Evolutionary conservation across 495 filamentous ascomycete species (phyloP), one percentile per base, ranked within the genome.

Genomic region (Talaromyces adpressus): DNA sequence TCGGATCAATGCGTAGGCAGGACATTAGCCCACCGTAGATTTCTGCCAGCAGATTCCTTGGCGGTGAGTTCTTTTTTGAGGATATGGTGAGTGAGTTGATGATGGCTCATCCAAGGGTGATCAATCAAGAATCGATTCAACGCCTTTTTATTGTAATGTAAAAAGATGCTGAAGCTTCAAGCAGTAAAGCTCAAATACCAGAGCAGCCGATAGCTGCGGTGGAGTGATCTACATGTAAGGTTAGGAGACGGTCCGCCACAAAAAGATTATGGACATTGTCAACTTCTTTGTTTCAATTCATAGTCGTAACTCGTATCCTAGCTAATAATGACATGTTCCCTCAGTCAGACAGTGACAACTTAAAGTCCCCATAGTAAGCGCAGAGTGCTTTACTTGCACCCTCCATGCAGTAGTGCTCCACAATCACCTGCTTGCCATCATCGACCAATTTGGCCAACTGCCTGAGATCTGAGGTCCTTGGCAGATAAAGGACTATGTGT

Each of bases 391-490:
- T 98, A 72, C 94, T 97, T 3, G 90, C 89, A 8, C 91, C 91
- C 62, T 90, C 81, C 75, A 94, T 88, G 72, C 92, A 97, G 71
- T 98, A 98, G 75, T 98, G 94, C 56, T 91, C 84, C 27, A 92
- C 87, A 20, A 89, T 84, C 7, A 91, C 74, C 70, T 84, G 84
- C 49, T 75, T 64, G 16, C 73, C 81, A 9, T 78, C 72, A 57
- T 84, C 80, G 2, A 81, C 83, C 59, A 87, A 73, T 65, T 77
- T 78, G 3, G 91, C 91, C 41, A 98, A 76, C 70, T 98, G 95
- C 25, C 87, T 82, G 20, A 98, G 65, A 75, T 98, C 87, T 54
- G 91, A 94, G 2, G 89, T 96, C 53, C 94, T 81, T 6, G 94
- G 94, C n/a, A 98, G 79, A 68, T 89, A 98, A 18, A 98, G 78